Base-by-base conservation (phyloP, 1,284 basidiomycete genomes). In the Malassezia vespertilionis region DNA sequence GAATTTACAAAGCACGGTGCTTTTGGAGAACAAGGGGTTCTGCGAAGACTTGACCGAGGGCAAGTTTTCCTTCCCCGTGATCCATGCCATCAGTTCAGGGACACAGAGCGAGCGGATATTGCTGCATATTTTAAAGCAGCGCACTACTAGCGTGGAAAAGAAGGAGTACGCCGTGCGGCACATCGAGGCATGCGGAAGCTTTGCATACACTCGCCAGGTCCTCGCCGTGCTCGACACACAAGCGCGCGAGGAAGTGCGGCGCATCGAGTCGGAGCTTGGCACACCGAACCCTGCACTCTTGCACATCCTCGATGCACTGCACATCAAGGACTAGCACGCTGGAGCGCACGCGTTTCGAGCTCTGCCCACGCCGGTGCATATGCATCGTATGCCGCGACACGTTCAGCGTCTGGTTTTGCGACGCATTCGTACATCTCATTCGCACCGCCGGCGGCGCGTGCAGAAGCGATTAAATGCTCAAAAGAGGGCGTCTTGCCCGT, bases 11-110 rank as follows among this genome's bases (percentile, higher is more conserved):
- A 87, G 83, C 37, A 78, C 43, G 14, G 58, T 90, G 83, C 95
- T 96, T 63, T 77, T 82, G 2, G 76, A 80, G 27, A 89, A 91
- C 74, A 96, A 96, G 72, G 89, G 89, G 5, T 95, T 86, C 65
- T 85, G 84, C 5, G 90, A 96, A 72, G 90, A 95, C 63, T 75
- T 96, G 7, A 86, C 86, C 0, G 90, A 96, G 72, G 90, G 90
- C 2, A 95, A 96, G 71, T 95, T 96, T 72, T 87, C 84, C 14
- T 96, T 95, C 70, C 89, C 88, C 0, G 78, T 95, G 46, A 83
- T 96, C 0, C 90, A 95, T 63, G 81, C 83, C 11, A 82, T 95
- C 23, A 78, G 84, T 22, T 22, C 22, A n/a, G 21, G 24, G 36
- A 34, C 32, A 15, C 4, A 11, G 40, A 24, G 33, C 39, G 65